Base-by-base conservation (phyloP, 345 rosid species). In the Aethionema arabicum region DNA sequence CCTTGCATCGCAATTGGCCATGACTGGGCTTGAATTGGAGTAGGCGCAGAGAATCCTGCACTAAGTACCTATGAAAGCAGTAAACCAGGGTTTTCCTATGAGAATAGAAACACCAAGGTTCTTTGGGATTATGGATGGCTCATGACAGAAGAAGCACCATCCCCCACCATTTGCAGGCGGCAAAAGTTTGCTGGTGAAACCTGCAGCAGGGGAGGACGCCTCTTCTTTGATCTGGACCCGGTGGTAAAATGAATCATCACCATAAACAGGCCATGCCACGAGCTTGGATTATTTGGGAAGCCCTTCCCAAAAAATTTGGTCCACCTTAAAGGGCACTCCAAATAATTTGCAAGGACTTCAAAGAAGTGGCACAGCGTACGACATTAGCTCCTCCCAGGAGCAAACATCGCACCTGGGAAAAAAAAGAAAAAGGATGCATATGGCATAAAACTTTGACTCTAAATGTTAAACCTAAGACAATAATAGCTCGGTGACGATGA, bases 371-470 rank as follows among this genome's bases (percentile, higher is more conserved):
- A 80, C 93, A 90, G 95, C 74, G 96, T 87, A 93, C 96, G 97
- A 93, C 96, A 93, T 93, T 86, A 75, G 96, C 99, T 88, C 99
- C 72, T 56, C 72, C 72, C 54, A 67, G 76, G 76, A 73, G 76
- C 76, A 82, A 93, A 93, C 87, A 90, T 93, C 96, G 99, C 95
- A 87, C 87, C 97, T 88, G 89, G 84, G 95, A 79, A 83, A 84
- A 92, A 82, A 83, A 49, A 51, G 6, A 72, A 87, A 83, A 89
- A 82, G 63, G 68, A 87, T 84, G 80, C 83, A 84, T 83, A 78
- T 72, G 83, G 68, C 55, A 84, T 75, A 76, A 78, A 82, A 82
- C 68, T 87, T 84, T 59, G 55, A 51, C 66, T 45, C 70, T 80
- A 78, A 76, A 69, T 52, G 75, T 72, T 79, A 70, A 85, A 81